A percentile compares a stretch with the other conserved stretches of the same genome.
These are phyloP conservation scores for Penicillium expansum DNA, from an alignment of 2,329 filamentous ascomycete genomes.

Conservation along the genomic window DNA sequence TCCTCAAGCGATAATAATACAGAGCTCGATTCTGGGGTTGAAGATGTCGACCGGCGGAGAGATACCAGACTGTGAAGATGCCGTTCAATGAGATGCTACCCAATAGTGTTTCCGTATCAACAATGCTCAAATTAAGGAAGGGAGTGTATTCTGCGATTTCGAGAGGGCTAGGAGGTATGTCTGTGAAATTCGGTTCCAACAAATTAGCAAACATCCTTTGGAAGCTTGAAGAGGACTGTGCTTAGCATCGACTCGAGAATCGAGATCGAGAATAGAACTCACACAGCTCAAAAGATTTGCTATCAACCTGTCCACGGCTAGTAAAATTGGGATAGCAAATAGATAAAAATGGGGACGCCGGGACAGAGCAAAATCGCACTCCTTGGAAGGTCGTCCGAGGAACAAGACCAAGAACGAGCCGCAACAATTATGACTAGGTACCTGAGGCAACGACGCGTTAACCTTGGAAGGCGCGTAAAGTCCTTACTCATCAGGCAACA, in stretches of 20 bases:
- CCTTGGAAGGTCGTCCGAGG: conserved; percentile 33
- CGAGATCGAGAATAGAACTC: conserved; percentile 16
- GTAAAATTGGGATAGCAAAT: conserved; percentile 12
- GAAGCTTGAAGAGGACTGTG: conserved; percentile 7
- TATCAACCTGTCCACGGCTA: conserved; percentile 17
- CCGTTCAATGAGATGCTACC: not conserved
- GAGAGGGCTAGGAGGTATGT: conserved; percentile 6
- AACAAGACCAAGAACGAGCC: conserved; percentile 31
- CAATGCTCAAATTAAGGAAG: not conserved
- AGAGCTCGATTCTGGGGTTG: not conserved
- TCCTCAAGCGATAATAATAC: not conserved
- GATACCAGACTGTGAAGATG: not conserved
- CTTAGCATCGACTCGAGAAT: conserved; percentile 10
- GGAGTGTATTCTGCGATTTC: not conserved
- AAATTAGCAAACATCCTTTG: conserved; percentile 8
- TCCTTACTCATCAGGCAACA: conserved; percentile 13
- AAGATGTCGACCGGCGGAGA: not conserved
- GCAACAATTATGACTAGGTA: conserved; percentile 17
- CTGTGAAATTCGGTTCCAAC: not conserved
- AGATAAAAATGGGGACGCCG: conserved; percentile 19
- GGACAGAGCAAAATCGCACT: conserved; percentile 24
- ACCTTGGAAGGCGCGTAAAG: conserved; percentile 22
- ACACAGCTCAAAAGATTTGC: conserved; percentile 28
- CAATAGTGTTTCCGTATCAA: not conserved
- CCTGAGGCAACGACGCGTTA: conserved; percentile 30